These are phyloP conservation scores for Plectosphaerella plurivora DNA, from an alignment of 2,329 filamentous ascomycete genomes.

Conservation along the genomic window DNA sequence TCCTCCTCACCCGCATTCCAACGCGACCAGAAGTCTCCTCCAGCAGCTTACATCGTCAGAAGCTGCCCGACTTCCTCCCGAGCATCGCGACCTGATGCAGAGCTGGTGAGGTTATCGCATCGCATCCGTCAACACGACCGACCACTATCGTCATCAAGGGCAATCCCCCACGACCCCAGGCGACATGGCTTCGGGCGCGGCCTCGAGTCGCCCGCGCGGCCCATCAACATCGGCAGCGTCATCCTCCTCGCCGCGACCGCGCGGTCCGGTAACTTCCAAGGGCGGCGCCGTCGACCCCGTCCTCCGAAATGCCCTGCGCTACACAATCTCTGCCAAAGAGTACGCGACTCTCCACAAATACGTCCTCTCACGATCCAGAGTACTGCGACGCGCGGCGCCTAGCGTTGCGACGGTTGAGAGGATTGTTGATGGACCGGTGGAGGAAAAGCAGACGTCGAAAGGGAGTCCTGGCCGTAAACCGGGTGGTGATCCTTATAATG, in stretches of 20 bases:
- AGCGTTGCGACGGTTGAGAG: constrained; percentile 51
- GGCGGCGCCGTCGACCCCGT: constrained; percentile 54
- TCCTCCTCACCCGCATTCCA: background rate
- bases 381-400: constrained; percentile 50
- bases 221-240: constrained; percentile 8
- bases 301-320: constrained; percentile 79
- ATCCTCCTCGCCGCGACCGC: constrained; percentile 10
- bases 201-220: background rate
- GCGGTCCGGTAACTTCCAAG: constrained; percentile 5
- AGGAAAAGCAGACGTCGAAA: constrained; percentile 18
- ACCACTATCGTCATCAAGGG: too few relatives aligned
- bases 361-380: constrained; percentile 66
- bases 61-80: background rate
- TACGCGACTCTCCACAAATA: constrained; percentile 83
- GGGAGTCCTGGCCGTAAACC: constrained; percentile 11
- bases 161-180: background rate
- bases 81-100: background rate
- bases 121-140: too few relatives aligned
- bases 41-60: background rate
- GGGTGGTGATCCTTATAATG: constrained; percentile 61
- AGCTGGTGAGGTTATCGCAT: constrained; percentile 4
- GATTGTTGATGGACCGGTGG: constrained; percentile 26
- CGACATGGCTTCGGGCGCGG: background rate
- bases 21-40: background rate
- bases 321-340: constrained; percentile 80